Conservation (phyloP, 2,329 filamentous ascomycete species). For the Colletotrichum aenigma region DNA sequence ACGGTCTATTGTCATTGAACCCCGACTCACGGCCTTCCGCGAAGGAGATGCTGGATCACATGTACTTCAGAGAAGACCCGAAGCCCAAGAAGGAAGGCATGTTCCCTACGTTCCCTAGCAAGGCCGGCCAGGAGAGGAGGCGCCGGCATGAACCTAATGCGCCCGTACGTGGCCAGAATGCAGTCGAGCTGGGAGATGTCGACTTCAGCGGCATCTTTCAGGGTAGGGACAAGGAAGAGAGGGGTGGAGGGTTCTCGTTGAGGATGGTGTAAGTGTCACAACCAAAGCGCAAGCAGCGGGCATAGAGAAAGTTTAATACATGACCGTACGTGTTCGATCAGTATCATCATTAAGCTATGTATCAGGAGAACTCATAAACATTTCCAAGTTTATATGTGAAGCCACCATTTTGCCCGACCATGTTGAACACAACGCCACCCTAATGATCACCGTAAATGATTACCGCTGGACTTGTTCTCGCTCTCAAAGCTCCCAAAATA, state of each 20-base stretch:
- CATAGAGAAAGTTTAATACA: not conserved
- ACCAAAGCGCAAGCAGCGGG: not conserved
- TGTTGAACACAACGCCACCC: constrained; percentile 17
- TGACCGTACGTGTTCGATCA: not conserved
- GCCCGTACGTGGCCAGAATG: constrained; percentile 75
- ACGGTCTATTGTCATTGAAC: constrained; percentile 74
- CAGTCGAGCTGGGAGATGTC: constrained; percentile 55
- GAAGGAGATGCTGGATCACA: constrained; percentile 74
- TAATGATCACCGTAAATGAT: constrained; percentile 6
- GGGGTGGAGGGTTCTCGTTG: constrained; percentile 68
- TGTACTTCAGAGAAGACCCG: constrained; percentile 89
- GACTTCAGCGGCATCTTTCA: constrained; percentile 78
- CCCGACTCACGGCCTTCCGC: constrained; percentile 75
- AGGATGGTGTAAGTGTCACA: constrained; percentile 54
- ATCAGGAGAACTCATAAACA: constrained; percentile 12
- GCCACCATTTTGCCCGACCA: constrained; percentile 16
- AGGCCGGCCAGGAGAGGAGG: constrained; percentile 88
- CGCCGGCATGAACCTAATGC: constrained; percentile 78
- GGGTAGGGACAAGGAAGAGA: constrained; percentile 67
- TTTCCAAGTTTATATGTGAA: constrained; percentile 10
- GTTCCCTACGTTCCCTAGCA: constrained; percentile 97
- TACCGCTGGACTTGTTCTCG: constrained; percentile 11
- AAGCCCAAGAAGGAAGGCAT: constrained; percentile 88
- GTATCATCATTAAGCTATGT: constrained; percentile 17
- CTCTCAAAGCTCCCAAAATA: not conserved